Evolutionary conservation across 331 rosid species (phyloP).

Genomic region (Spiraea crenata): DNA sequence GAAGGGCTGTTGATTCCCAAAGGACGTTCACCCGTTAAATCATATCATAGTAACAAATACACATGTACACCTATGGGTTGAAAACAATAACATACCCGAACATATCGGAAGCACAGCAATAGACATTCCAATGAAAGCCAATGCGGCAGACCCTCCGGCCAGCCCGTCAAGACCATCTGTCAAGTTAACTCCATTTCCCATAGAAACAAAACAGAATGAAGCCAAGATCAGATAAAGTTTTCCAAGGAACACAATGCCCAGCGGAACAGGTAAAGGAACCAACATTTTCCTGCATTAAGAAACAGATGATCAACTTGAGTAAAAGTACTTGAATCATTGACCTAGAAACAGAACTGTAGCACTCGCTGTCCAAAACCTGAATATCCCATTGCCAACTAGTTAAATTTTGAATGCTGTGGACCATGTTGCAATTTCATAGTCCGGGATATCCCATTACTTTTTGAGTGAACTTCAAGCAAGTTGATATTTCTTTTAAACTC

Average conservation of each 20-base stretch:
- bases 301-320: slow-evolving; percentile 16
- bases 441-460: neutral
- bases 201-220: slow-evolving; percentile 74
- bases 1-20: too few species aligned
- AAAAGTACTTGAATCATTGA: slow-evolving; percentile 6
- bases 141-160: slow-evolving; percentile 92
- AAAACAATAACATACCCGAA: too few species aligned
- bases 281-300: slow-evolving; percentile 72
- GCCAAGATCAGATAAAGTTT: slow-evolving; percentile 67
- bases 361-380: neutral
- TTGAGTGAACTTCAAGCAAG: neutral
- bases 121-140: slow-evolving; percentile 94
- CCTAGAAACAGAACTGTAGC: neutral
- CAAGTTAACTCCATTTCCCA: slow-evolving; percentile 87
- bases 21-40: too few species aligned
- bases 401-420: neutral
- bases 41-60: slow-evolving; percentile 13
- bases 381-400: neutral
- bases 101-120: slow-evolving; percentile 97
- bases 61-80: too few species aligned
- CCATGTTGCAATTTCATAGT: too few species aligned
- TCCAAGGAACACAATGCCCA: slow-evolving; percentile 84
- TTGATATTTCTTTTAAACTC: slow-evolving; percentile 31
- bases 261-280: slow-evolving; percentile 71
- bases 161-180: slow-evolving; percentile 93